A percentile compares a stretch with the other conserved stretches of the same genome.
These are phyloP conservation scores for Xylaria telfairii DNA, from an alignment of 495 filamentous ascomycete species.

Conservation along the genomic window DNA sequence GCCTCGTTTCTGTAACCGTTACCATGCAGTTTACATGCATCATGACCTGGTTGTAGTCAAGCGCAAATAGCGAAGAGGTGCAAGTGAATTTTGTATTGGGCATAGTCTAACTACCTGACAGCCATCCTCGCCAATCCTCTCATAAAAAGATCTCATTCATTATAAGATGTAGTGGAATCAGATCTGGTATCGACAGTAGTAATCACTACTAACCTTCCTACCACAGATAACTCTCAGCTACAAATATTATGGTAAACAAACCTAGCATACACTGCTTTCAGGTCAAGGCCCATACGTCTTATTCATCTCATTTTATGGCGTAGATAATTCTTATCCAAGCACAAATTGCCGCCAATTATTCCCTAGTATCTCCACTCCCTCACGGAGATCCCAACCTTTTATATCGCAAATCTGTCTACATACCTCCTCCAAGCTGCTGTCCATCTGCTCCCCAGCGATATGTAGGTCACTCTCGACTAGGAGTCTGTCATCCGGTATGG, in stretches of 20 bases:
- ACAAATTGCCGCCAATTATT: conserved; percentile 84
- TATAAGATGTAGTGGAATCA: not conserved
- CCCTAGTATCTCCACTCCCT: conserved; percentile 72
- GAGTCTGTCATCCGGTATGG: conserved; percentile 76
- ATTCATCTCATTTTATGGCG: not conserved
- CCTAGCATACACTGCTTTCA: not conserved
- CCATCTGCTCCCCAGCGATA: conserved; percentile 82
- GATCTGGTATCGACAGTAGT: too few relatives aligned
- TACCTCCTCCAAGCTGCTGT: conserved; percentile 74
- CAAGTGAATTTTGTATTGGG: not conserved
- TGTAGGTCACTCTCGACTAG: conserved; percentile 93
- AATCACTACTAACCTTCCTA: too few relatives aligned
- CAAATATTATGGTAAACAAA: not conserved
- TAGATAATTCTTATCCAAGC: conserved; percentile 58
- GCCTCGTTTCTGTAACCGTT: too few relatives aligned
- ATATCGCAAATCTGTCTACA: conserved; percentile 73
- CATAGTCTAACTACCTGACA: not conserved
- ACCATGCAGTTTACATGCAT: too few relatives aligned
- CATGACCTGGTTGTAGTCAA: too few relatives aligned
- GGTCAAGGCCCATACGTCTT: not conserved
- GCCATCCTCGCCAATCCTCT: not conserved
- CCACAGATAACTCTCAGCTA: not conserved
- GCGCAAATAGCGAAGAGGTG: too few relatives aligned
- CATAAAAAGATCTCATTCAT: too few relatives aligned
- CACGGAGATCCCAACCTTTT: conserved; percentile 76